Evolutionary conservation across 768 basidiomycete genomes (phyloP).

Genomic region (Amyloporia xantha): DNA sequence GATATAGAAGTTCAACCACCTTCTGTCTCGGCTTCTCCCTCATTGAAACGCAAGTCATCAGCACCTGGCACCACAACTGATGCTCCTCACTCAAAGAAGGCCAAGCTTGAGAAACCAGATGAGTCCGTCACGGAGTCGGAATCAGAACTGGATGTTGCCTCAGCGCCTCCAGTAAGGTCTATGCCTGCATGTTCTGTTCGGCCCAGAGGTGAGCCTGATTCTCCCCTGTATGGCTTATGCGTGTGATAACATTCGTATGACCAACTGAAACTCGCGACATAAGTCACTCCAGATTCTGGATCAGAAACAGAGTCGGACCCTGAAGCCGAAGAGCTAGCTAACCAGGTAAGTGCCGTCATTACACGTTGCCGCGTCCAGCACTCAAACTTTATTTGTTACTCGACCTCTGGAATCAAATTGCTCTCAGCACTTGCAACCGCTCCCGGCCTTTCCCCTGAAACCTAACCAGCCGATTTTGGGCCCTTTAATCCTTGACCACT

Average conservation of each 20-base stretch:
- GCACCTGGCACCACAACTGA: not conserved
- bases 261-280: no score
- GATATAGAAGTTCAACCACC: not conserved
- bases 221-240: no score
- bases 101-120: slow-evolving; percentile 1
- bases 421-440: slow-evolving; percentile 34
- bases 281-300: slow-evolving; percentile 16
- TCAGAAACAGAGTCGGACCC: slow-evolving; percentile 39
- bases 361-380: not conserved
- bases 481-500: slow-evolving; percentile 45
- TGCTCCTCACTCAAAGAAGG: not conserved
- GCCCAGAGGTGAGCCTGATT: not conserved
- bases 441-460: slow-evolving; percentile 48
- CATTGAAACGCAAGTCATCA: not conserved
- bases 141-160: slow-evolving; percentile 24
- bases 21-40: not conserved
- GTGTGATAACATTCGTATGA: no score
- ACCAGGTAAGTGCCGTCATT: slow-evolving; percentile 2
- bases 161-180: not conserved
- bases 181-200: not conserved
- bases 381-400: no score
- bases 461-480: slow-evolving; percentile 36
- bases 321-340: slow-evolving; percentile 13
- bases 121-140: slow-evolving; percentile 39
- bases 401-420: not conserved